phyloP scores from a whole-genome alignment of 169 alveolate genomes.

The Toxoplasma gondii region DNA sequence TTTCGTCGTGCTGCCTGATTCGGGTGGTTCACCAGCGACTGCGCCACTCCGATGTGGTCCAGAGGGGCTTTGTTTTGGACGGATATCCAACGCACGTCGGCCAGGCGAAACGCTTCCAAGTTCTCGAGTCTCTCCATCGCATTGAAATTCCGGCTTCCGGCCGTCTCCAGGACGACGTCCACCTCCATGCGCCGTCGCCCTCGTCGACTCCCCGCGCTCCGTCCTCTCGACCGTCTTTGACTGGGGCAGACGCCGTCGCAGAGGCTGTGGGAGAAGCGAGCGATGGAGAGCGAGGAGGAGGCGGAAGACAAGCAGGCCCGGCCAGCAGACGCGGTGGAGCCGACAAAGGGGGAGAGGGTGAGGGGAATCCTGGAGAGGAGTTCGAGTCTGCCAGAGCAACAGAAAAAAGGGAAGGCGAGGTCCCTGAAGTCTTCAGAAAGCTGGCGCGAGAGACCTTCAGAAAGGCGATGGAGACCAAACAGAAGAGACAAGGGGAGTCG shows the following conservation, averaged over 20 bases:
- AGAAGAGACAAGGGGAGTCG: background rate
- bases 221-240: background rate
- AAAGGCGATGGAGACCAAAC: background rate
- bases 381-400: background rate
- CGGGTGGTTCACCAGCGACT: constrained; percentile 32
- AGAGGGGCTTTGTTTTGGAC: background rate
- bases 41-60: background rate
- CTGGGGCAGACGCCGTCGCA: background rate
- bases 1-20: background rate
- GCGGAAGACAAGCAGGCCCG: background rate
- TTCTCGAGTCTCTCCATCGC: background rate
- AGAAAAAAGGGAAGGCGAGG: background rate
- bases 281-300: background rate
- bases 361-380: background rate
- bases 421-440: background rate
- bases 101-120: constrained; percentile 12
- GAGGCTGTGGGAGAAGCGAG: background rate
- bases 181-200: background rate
- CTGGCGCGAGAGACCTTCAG: background rate
- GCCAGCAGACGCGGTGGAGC: background rate
- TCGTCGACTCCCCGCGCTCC: background rate
- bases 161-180: background rate
- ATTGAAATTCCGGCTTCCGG: background rate
- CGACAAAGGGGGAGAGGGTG: background rate
- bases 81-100: background rate